These are phyloP conservation scores for Chaetoscypha palmicola DNA, from an alignment of 2,329 filamentous ascomycete species.

Conservation along the genomic window DNA sequence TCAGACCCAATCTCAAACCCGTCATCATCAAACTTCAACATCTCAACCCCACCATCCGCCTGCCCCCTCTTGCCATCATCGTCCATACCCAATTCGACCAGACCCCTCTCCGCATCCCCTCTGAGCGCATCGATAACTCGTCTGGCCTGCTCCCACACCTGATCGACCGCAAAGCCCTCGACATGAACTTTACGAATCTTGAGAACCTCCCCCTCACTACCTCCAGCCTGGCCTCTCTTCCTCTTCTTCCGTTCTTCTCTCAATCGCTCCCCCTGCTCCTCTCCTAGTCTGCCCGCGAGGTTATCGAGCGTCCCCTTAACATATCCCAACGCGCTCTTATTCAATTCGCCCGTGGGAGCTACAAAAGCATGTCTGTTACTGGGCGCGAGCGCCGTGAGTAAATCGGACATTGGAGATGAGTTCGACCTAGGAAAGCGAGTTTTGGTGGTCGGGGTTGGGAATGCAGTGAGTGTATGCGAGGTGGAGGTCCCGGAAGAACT, in stretches of 20 bases:
- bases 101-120: constrained; percentile 44
- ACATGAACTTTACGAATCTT: constrained; percentile 78
- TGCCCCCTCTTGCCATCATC: constrained; percentile 31
- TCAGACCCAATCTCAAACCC: constrained; percentile 33
- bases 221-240: constrained; percentile 54
- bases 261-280: constrained; percentile 62
- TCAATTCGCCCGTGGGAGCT: constrained; percentile 60
- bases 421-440: constrained; percentile 33
- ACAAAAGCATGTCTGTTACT: constrained; percentile 50
- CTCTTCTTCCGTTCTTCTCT: constrained; percentile 67
- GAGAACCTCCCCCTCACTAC: constrained; percentile 45
- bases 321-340: constrained; percentile 62
- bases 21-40: constrained; percentile 34
- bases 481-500: constrained; percentile 57
- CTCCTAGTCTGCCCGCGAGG: constrained; percentile 66
- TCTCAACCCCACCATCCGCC: constrained; percentile 31
- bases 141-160: constrained; percentile 91
- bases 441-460: constrained; percentile 33
- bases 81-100: constrained; percentile 32
- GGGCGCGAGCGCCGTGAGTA: constrained; percentile 23
- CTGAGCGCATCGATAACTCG: constrained; percentile 66
- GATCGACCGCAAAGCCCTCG: constrained; percentile 78
- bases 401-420: constrained; percentile 19
- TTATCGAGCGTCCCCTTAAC: constrained; percentile 77
- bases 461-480: constrained; percentile 54